phyloP scores from a whole-genome alignment of 345 rosid genomes.

The Mercurialis annua region DNA sequence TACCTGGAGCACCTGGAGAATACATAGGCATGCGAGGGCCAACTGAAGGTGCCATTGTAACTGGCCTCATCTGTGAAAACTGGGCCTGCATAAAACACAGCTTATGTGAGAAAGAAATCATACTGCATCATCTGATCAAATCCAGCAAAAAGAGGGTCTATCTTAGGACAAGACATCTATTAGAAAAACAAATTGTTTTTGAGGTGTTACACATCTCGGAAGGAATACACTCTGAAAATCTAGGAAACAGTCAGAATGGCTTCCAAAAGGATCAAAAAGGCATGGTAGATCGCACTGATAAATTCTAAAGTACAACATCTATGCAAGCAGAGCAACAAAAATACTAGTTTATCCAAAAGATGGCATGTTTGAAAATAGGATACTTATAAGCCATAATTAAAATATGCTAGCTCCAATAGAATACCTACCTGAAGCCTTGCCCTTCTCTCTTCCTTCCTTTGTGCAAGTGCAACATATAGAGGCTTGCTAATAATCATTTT shows the following conservation, averaged over 20 bases:
- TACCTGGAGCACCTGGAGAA: constrained; percentile 71
- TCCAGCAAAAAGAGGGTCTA: background rate
- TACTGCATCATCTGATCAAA: no score
- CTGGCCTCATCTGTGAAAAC: constrained; percentile 83
- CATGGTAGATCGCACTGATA: no score
- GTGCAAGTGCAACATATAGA: constrained; percentile 91
- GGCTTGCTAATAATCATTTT: constrained; percentile 90
- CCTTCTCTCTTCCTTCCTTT: constrained; percentile 88
- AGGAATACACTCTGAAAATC: no score
- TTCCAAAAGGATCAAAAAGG: no score
- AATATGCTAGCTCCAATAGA: no score
- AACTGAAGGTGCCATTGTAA: constrained; percentile 65
- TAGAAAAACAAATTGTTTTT: background rate
- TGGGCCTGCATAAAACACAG: constrained; percentile 54
- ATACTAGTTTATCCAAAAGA: no score
- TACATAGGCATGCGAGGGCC: constrained; percentile 85
- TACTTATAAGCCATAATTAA: no score
- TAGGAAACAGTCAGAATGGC: no score
- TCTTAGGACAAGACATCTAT: no score
- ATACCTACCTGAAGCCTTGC: constrained; percentile 85
- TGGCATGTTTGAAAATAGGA: no score
- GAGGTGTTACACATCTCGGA: background rate
- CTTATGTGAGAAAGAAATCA: background rate
- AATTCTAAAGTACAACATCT: no score
- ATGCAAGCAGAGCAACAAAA: no score